Percentiles rank a stretch among this genome's conserved stretches.
phyloP scores from a whole-genome alignment of 495 filamentous ascomycete species.

The Articulospora tetracladia region DNA sequence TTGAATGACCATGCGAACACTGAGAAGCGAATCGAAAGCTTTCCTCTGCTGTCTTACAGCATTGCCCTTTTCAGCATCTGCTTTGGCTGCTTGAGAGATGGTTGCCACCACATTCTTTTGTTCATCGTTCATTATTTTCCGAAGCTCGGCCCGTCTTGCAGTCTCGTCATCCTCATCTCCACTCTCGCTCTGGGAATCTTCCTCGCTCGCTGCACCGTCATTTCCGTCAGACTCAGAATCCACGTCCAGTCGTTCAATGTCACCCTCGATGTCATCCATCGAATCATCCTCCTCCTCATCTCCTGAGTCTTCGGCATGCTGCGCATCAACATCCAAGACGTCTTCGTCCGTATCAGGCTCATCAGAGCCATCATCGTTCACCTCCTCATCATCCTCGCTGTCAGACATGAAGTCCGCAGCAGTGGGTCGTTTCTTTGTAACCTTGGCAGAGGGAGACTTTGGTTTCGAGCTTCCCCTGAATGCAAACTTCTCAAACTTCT shows the following conservation, averaged over 20 bases:
- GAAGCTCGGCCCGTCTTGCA: conserved; percentile 54
- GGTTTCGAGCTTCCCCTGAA: conserved; percentile 52
- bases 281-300: conserved; percentile 27
- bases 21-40: conserved; percentile 82
- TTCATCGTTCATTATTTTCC: conserved; percentile 66
- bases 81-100: conserved; percentile 68
- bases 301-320: conserved; percentile 25
- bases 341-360: conserved; percentile 26
- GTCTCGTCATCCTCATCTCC: conserved; percentile 34
- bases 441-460: conserved; percentile 14
- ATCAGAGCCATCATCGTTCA: conserved; percentile 26
- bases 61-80: conserved; percentile 77
- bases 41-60: conserved; percentile 81
- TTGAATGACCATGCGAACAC: conserved; percentile 84
- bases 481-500: conserved; percentile 48
- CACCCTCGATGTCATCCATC: conserved; percentile 30
- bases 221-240: conserved; percentile 29
- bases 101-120: conserved; percentile 64
- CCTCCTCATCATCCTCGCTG: conserved; percentile 35
- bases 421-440: conserved; percentile 32
- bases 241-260: not conserved
- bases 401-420: conserved; percentile 49
- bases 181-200: conserved; percentile 34
- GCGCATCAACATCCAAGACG: conserved; percentile 24
- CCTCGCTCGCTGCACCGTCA: conserved; percentile 32